Base-by-base conservation (phyloP, 2,329 filamentous ascomycete genomes). In the Sordariomycetes sp. region DNA sequence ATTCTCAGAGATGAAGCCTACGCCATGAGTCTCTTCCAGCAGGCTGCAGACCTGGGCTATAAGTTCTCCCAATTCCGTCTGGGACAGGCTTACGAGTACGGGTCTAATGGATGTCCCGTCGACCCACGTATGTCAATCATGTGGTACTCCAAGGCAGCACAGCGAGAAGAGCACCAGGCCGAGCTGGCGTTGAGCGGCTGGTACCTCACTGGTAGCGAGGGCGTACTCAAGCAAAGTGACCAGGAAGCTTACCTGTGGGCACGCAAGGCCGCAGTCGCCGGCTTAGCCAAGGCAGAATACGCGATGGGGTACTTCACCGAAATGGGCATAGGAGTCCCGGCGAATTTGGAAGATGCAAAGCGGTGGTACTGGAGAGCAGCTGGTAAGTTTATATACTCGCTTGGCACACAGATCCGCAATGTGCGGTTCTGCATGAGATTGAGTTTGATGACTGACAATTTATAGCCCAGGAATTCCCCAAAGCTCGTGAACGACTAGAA, bases 181-280 rank as follows among this genome's bases (percentile, higher is more conserved):
- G 92, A 96, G 59, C 68, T 92, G 38, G 79, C 85, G 1, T 68
- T 92, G 15, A 84, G 79, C 47, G 85, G 85, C n/a, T 92, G 88
- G 88, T 98, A 98, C 54, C 64, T 98, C 29, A 98, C 92, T 0
- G 92, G 92, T 2, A 81, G 77, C 23, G 85, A 93, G 35, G 85
- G 85, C 1, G 85, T 96, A 8, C 63, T 98, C 34, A 78, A 84
- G 48, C 90, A 95, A 57, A 94, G 81, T 53, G 92, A 98, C 48
- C 93, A 86, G 0, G 92, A 98, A 56, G 92, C 92, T 1, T 98
- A 95, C 55, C 72, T 98, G 3, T 98, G 92, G 92, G 90, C 92
- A 9, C 72, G 90, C 16, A 96, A 95, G 59, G 90, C 92, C 3
- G 92, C 92, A 1, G 76, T 80, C 42, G 83, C 86, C 4, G 87